A percentile compares a stretch with the other conserved stretches of the same genome.
Conservation (phyloP, 31 red algal species). For the Porphyra umbilicalis region DNA sequence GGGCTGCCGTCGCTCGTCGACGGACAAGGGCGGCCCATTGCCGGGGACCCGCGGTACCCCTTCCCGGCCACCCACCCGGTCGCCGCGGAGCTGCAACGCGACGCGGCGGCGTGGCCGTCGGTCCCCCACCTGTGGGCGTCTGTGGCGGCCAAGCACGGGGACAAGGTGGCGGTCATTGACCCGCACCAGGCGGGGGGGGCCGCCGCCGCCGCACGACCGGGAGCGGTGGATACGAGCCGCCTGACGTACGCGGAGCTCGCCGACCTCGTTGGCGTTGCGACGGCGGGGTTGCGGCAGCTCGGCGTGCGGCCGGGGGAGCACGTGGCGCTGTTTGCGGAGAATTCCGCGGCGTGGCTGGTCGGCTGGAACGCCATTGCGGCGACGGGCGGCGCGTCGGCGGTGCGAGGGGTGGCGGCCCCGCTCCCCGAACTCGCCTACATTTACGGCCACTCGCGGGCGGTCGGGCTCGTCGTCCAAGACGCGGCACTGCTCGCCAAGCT, state of each 20-base stretch:
- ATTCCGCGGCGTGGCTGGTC: conserved; percentile 81
- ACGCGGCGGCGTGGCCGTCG: conserved; percentile 12
- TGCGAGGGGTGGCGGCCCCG: conserved; percentile 80
- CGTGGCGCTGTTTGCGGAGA: conserved; percentile 88
- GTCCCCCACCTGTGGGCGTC: conserved; percentile 23
- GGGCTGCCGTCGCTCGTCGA: neutral
- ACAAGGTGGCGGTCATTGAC: neutral
- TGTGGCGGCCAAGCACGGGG: conserved; percentile 4
- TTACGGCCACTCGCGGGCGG: conserved; percentile 42
- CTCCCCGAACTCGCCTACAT: conserved; percentile 75
- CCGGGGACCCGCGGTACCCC: neutral
- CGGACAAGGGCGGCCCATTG: neutral
- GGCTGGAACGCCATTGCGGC: conserved; percentile 75
- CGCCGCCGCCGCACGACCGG: conserved; percentile 29
- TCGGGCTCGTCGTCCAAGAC: conserved; percentile 52
- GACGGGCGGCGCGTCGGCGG: conserved; percentile 72
- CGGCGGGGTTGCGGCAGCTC: conserved; percentile 37
- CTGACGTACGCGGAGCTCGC: conserved; percentile 52
- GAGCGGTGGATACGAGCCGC: conserved; percentile 10
- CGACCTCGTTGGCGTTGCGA: conserved; percentile 23
- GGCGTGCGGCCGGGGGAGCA: conserved; percentile 36
- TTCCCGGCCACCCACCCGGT: conserved; percentile 3
- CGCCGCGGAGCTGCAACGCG: conserved; percentile 12
- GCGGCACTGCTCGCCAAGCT: conserved; percentile 30
- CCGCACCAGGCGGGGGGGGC: conserved; percentile 1